These are phyloP conservation scores for Suillus cothurnatus DNA, from an alignment of 768 basidiomycete genomes.

Conservation along the genomic window DNA sequence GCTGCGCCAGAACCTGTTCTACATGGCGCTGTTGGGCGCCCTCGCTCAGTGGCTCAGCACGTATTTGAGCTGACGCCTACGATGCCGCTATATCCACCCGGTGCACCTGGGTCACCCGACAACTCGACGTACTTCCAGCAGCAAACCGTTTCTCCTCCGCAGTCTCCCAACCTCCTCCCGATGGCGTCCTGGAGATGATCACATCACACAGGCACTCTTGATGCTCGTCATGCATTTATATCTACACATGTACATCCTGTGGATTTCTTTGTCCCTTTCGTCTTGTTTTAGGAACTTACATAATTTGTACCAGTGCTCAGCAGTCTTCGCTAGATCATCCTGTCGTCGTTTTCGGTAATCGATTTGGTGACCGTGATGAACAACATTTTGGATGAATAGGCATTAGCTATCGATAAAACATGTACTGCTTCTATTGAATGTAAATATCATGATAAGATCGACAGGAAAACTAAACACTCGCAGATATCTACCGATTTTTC, in stretches of 20 bases:
- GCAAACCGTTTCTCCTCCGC: conserved; percentile 51
- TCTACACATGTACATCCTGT: conserved; percentile 3
- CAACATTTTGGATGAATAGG: too few species aligned
- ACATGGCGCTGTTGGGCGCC: conserved; percentile 40
- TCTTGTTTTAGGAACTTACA: conserved; percentile 10
- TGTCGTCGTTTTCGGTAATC: neutral
- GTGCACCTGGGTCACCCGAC: conserved; percentile 53
- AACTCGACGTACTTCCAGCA: conserved; percentile 54
- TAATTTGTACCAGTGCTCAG: conserved; percentile 11
- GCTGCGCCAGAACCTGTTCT: conserved; percentile 47
- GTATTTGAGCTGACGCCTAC: conserved; percentile 72
- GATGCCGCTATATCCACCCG: conserved; percentile 39
- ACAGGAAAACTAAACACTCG: too few species aligned
- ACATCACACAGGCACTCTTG: neutral
- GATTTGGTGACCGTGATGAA: neutral
- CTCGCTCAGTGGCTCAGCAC: conserved; percentile 63
- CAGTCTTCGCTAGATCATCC: conserved; percentile 1
- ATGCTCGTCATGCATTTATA: neutral
- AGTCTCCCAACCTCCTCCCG: conserved; percentile 50
- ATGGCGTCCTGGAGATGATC: conserved; percentile 26
- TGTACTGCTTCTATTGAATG: too few species aligned
- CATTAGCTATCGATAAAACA: too few species aligned
- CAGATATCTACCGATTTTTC: too few species aligned
- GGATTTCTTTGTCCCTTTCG: conserved; percentile 3
- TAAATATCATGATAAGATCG: too few species aligned